These are phyloP conservation scores for Hypoxylon trugodes DNA, from an alignment of 495 filamentous ascomycete genomes.

Conservation along the genomic window DNA sequence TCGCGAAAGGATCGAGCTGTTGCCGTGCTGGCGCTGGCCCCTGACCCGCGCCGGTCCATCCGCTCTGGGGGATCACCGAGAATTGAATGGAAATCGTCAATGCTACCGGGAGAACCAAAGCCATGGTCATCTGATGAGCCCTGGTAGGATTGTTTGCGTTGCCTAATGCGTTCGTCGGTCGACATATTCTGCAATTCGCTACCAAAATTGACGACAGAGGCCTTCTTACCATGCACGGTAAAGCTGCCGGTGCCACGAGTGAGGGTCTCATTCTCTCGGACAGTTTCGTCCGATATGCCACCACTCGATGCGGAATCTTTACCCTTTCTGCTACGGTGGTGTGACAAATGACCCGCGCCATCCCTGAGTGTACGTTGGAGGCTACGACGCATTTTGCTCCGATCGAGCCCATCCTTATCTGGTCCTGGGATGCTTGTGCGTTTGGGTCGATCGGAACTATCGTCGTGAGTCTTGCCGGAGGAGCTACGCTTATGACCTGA, in stretches of 20 bases:
- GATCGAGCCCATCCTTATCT: slow-evolving; percentile 56
- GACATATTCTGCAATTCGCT: slow-evolving; percentile 84
- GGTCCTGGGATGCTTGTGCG: slow-evolving; percentile 32
- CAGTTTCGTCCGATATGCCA: slow-evolving; percentile 67
- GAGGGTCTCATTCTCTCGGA: slow-evolving; percentile 70
- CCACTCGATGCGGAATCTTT: slow-evolving; percentile 74
- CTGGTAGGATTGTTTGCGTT: slow-evolving; percentile 48
- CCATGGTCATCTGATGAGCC: slow-evolving; percentile 47
- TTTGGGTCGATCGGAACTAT: slow-evolving; percentile 46
- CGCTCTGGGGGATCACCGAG: slow-evolving; percentile 43
- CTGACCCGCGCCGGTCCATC: slow-evolving; percentile 58
- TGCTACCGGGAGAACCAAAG: slow-evolving; percentile 30
- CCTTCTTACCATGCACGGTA: slow-evolving; percentile 97
- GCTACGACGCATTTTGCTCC: slow-evolving; percentile 79
- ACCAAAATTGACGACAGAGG: slow-evolving; percentile 93
- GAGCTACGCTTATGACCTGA: slow-evolving; percentile 44
- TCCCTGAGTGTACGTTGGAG: slow-evolving; percentile 95
- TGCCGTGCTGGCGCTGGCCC: slow-evolving; percentile 63
- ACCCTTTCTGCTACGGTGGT: slow-evolving; percentile 77
- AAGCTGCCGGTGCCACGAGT: slow-evolving; percentile 84
- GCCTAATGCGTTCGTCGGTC: slow-evolving; percentile 74
- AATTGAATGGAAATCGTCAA: slow-evolving; percentile 48
- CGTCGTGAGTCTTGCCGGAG: slow-evolving; percentile 42
- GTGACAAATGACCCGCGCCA: slow-evolving; percentile 67
- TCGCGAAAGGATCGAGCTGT: slow-evolving; percentile 65